Base-by-base conservation (phyloP, 495 filamentous ascomycete species). In the Neurospora africana region DNA sequence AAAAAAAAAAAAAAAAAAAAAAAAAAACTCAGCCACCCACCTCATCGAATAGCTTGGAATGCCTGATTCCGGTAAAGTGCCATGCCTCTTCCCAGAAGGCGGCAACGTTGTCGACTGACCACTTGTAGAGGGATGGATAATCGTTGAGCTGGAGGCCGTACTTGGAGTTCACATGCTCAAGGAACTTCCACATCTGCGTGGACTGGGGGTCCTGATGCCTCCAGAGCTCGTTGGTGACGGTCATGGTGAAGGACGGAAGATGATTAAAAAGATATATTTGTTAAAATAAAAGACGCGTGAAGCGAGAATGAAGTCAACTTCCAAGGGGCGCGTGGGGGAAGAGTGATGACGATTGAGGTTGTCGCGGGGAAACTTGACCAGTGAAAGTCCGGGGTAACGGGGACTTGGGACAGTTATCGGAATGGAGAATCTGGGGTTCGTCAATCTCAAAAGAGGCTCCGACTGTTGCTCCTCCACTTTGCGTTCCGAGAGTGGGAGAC, bases 21-120 rank as follows among this genome's bases (percentile, higher is more conserved):
- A n/a, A 41, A 69, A 40, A 69, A 44, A 33, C 35, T 6, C 33
- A 17, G 27, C 13, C 10, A 77, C 85, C 77, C 78, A 93, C 91
- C 74, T 85, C 78, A 17, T 86, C 80, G 79, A 89, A 93, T 5
- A 83, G 81, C 74, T 81, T 80, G n/a, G 91, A 91, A 19, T 91
- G 87, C 70, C 84, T 88, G 74, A 98, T 87, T 41, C 89, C 88
- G 6, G 89, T 91, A 78, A 90, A 95, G 58, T 91, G 82, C 93
- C 93, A 98, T 9, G 94, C 87, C 74, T 95, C 89, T 23, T 85
- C 89, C 95, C 95, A 99, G 76, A 97, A 95, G 8, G 86, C 79
- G 13, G 88, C 85, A 30, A 92, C 85, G 75, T 96, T 87, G 21
- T 90, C 85, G 69, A 94, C 87, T 70, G 92, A 96, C 95, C 95